Conservation (phyloP, 768 basidiomycete species). For the Podaxis carcinomalis region DNA sequence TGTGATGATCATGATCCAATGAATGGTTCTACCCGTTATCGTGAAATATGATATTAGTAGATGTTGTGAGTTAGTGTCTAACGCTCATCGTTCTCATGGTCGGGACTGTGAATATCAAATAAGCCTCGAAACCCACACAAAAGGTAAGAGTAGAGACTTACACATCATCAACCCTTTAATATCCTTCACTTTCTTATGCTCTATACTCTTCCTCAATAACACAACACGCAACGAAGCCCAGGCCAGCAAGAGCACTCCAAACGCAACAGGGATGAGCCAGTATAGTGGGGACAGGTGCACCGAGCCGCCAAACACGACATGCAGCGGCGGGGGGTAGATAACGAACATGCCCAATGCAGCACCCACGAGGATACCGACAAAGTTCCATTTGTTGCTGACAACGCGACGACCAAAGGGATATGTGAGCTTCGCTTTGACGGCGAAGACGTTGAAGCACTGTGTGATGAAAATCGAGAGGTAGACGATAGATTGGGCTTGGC, state of each 20-base stretch:
- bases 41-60: neutral
- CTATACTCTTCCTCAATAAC: slow-evolving; percentile 49
- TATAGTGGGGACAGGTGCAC: slow-evolving; percentile 55
- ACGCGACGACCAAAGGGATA: slow-evolving; percentile 59
- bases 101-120: slow-evolving; percentile 37
- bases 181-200: slow-evolving; percentile 54
- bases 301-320: slow-evolving; percentile 64
- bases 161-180: slow-evolving; percentile 72
- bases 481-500: slow-evolving; percentile 61
- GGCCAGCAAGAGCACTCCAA: slow-evolving; percentile 49
- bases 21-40: neutral
- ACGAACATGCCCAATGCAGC: slow-evolving; percentile 64
- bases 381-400: slow-evolving; percentile 60
- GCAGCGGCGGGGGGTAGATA: slow-evolving; percentile 65
- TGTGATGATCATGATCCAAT: neutral
- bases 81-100: slow-evolving; percentile 65
- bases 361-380: slow-evolving; percentile 56
- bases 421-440: slow-evolving; percentile 59
- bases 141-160: slow-evolving; percentile 29
- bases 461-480: slow-evolving; percentile 66
- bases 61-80: slow-evolving; percentile 12
- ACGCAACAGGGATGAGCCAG: slow-evolving; percentile 63
- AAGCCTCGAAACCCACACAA: slow-evolving; percentile 7
- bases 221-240: slow-evolving; percentile 61
- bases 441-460: slow-evolving; percentile 71